phyloP scores from a whole-genome alignment of 2,329 filamentous ascomycete species.

The Arthrobotrys sphaeroides region DNA sequence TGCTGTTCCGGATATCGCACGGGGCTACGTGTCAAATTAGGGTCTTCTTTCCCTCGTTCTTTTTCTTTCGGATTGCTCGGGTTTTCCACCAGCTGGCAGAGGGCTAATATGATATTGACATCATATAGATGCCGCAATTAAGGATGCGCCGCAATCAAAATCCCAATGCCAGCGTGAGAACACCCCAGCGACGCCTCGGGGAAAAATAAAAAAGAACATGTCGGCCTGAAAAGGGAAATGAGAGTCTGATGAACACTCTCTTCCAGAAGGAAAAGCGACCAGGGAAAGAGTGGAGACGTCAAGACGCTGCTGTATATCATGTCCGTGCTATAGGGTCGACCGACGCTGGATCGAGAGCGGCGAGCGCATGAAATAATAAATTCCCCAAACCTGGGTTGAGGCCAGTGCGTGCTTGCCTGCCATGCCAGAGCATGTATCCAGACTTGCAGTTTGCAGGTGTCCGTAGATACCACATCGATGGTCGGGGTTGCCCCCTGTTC shows the following conservation, averaged over 20 bases:
- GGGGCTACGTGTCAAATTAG: slow-evolving; percentile 47
- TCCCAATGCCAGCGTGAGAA: slow-evolving; percentile 25
- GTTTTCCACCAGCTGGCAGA: slow-evolving; percentile 10
- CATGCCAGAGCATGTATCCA: slow-evolving; percentile 21
- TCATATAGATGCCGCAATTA: slow-evolving; percentile 55
- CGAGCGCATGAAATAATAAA: slow-evolving; percentile 44
- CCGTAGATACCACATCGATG: slow-evolving; percentile 40
- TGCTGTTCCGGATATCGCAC: slow-evolving; percentile 39
- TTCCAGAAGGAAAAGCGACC: slow-evolving; percentile 32
- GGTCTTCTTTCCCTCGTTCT: slow-evolving; percentile 2
- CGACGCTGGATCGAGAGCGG: slow-evolving; percentile 11
- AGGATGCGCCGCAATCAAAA: slow-evolving; percentile 53
- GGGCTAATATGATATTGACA: slow-evolving; percentile 35
- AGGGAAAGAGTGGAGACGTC: slow-evolving; percentile 39
- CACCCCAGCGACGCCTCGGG: slow-evolving; percentile 11
- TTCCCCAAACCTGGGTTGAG: slow-evolving; percentile 18
- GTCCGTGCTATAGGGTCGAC: slow-evolving; percentile 41
- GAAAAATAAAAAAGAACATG: no score
- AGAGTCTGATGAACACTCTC: slow-evolving; percentile 31
- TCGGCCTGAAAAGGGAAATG: slow-evolving; percentile 32
- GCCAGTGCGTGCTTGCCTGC: slow-evolving; percentile 14
- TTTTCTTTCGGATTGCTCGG: slow-evolving; percentile 32
- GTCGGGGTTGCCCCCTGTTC: slow-evolving; percentile 53
- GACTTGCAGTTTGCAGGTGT: slow-evolving; percentile 35
- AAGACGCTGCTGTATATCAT: slow-evolving; percentile 21